Conservation (phyloP, 2,329 filamentous ascomycete genomes). For the Colletotrichum coccodes region DNA sequence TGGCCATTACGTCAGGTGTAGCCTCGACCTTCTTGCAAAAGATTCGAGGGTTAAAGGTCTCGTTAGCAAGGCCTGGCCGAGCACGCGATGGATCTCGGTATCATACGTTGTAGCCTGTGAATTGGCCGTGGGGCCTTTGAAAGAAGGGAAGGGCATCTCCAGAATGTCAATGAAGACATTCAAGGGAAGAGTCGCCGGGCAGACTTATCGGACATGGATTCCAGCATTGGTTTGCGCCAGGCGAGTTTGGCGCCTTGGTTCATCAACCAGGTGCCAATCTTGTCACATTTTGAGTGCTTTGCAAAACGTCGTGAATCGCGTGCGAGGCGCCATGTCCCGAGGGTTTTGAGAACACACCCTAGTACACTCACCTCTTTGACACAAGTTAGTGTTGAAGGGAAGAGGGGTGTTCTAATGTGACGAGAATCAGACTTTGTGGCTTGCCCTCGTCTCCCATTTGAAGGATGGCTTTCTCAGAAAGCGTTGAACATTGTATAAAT, state of each 20-base stretch:
- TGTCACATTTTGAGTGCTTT: slow-evolving; percentile 11
- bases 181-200: too few relatives aligned
- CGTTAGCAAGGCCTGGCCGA: not conserved
- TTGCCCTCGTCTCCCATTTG: not conserved
- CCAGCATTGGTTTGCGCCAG: too few relatives aligned
- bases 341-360: not conserved
- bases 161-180: too few relatives aligned
- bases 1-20: not conserved
- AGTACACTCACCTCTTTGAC: slow-evolving; percentile 1
- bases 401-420: slow-evolving; percentile 1
- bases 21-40: not conserved
- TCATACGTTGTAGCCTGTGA: not conserved
- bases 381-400: slow-evolving; percentile 15
- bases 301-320: slow-evolving; percentile 12
- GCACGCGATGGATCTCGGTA: not conserved
- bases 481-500: not conserved
- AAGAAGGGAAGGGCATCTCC: not conserved
- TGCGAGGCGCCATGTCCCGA: not conserved
- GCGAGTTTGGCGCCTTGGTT: too few relatives aligned
- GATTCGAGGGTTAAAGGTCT: too few relatives aligned
- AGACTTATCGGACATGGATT: too few relatives aligned
- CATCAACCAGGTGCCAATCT: slow-evolving; percentile 10
- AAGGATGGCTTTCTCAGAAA: not conserved
- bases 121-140: not conserved
- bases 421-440: not conserved